Percentiles rank a stretch among this genome's conserved stretches.
These are phyloP conservation scores for Spergularia marina DNA, from an alignment of 148 eudicot genomes.

Conservation along the genomic window DNA sequence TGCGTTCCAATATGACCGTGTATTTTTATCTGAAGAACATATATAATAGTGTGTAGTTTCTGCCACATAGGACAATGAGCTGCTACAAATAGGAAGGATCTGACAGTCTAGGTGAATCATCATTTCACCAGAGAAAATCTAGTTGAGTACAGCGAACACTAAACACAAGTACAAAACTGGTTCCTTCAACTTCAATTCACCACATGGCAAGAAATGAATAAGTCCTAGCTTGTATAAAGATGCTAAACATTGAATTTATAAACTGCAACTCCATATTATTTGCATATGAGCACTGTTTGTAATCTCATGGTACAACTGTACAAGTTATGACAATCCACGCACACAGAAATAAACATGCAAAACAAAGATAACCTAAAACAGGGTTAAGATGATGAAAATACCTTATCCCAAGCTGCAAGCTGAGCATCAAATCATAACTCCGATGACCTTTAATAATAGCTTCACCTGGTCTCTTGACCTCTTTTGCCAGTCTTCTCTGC, in stretches of 20 bases:
- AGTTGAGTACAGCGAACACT: not conserved
- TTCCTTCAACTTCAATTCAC: not conserved
- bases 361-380: conserved; percentile 4
- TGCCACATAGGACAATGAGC: too few species aligned
- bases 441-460: conserved; percentile 94
- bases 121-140: not conserved
- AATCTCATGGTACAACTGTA: too few species aligned
- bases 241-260: not conserved
- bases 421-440: conserved; percentile 97
- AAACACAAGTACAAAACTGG: not conserved
- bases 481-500: conserved; percentile 69
- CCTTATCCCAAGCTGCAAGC: conserved; percentile 99
- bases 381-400: conserved; percentile 26
- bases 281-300: too few species aligned
- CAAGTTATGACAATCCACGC: not conserved
- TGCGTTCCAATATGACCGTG: not conserved
- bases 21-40: not conserved
- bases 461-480: conserved; percentile 90
- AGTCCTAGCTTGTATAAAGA: not conserved
- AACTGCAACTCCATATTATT: not conserved
- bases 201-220: not conserved
- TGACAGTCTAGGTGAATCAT: not conserved
- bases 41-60: too few species aligned
- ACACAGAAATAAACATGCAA: not conserved
- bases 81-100: too few species aligned